Evolutionary conservation across 139 green algal species (phyloP), one percentile per base, ranked within the genome.

Genomic region (Haematococcus sp.): DNA sequence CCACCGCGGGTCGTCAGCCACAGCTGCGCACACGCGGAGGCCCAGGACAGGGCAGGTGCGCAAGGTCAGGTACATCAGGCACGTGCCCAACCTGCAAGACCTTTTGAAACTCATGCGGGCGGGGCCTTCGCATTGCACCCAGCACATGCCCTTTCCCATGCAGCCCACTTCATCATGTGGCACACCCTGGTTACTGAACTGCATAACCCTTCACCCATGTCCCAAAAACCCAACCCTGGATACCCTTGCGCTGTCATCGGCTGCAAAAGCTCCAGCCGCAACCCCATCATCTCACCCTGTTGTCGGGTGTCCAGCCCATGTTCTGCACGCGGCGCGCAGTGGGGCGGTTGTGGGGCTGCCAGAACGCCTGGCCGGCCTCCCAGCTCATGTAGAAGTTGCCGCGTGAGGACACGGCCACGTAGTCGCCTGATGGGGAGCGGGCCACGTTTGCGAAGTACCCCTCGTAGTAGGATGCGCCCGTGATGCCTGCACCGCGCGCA

Each of bases 351-450:
- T 98, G 95, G 7, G 94, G 95, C 85, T 86, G 65, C 95, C 95
- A 98, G 80, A 88, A 97, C 5, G 83, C 89, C 76, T 98, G 90
- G 9, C 95, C 95, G 7, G 94, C 90, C 25, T 85, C 68, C 96
- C 96, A 99, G 31, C 96, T 98, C 88, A 99, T 95, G 88, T 92
- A 99, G 82, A 99, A 99, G 92, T 99, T 99, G 63, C 96, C 96
- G 44, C 96, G 89, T 1, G 87, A 95, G 52, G 79, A 93, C 19
- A 99, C 93, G 20, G 91, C 96, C 16, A 99, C 90, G 71, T 99
- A 99, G 69, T 93, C 78, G 49, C 96, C 96, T 0, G 81, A 63
- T 19, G 55, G 28, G 69, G 79, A 90, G 66, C 96, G 89, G 7
- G 87, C 71, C 15, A 99, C 80, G 83, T 94, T 98, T 76, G 86